phyloP scores from a whole-genome alignment of 345 rosid species.

The Odontarrhena argentea region DNA sequence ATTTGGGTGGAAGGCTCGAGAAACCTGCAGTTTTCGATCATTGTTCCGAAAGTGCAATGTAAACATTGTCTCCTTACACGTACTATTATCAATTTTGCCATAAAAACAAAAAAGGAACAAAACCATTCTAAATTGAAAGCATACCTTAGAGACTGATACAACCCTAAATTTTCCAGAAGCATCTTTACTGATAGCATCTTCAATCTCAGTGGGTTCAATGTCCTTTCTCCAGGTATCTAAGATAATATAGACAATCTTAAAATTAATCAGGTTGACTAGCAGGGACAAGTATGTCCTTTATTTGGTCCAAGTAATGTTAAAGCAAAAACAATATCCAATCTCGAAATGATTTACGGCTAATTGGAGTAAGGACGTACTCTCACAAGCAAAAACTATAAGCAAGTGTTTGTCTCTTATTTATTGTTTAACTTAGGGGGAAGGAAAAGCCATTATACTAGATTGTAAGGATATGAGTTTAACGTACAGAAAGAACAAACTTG shows the following conservation, averaged over 20 bases:
- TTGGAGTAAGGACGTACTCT: constrained; percentile 3
- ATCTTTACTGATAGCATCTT: constrained; percentile 60
- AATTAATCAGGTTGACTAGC: neutral
- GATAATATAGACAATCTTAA: constrained; percentile 20
- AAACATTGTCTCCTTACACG: neutral
- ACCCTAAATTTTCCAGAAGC: constrained; percentile 74
- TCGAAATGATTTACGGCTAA: neutral
- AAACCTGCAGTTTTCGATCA: constrained; percentile 53
- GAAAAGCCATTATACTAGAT: constrained; percentile 12
- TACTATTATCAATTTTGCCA: neutral
- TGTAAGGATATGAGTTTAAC: constrained; percentile 38
- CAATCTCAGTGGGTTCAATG: constrained; percentile 58
- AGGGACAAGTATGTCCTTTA: neutral
- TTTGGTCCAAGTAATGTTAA: neutral
- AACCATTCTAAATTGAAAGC: constrained; percentile 12
- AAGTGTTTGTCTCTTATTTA: neutral
- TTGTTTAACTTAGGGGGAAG: neutral
- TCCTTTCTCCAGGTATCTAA: constrained; percentile 94
- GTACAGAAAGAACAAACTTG: constrained; percentile 98
- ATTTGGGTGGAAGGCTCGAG: constrained; percentile 89
- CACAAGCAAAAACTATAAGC: neutral
- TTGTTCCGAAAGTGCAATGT: neutral
- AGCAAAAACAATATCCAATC: neutral
- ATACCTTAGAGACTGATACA: constrained; percentile 72
- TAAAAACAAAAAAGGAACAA: neutral